Evolutionary conservation across 176 grass and related monocot genomes (phyloP), one percentile per base, ranked within the genome.

Genomic region (Phyllostachys edulis): DNA sequence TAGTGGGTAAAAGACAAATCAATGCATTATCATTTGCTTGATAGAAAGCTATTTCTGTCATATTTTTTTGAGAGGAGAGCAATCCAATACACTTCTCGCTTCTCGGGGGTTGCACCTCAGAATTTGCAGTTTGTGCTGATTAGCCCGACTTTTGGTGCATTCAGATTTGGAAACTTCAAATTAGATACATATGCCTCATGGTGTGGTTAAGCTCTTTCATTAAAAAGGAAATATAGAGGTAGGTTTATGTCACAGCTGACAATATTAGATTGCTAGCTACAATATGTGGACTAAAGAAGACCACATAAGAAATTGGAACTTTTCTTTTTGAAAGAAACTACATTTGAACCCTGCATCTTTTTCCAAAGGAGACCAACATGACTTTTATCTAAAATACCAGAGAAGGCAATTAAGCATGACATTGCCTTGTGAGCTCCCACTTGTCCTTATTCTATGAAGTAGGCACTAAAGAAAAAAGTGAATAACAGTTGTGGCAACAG

Each of bases 361-460:
- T 57, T 37, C 37, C 36, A 67, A 67, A 80, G 65, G 39, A 47
- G 67, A 51, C 49, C 69, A 75, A 52, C 49, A 75, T 55, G 50
- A 7, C 15, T 20, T 80, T 75, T 47, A 29, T 85, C 61, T 69
- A 74, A 80, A 74, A 74, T 89, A 61, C 42, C 41, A 26, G 9
- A 9, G 39, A 84, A 85, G 14, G 17, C 82, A 67, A 67, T 57
- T 56, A 26, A 47, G 11, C 60, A 80, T 79, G 75, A 9, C 23
- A 61, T 41, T 47, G 59, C 76, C 68, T 84, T 75, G 50, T 47
- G 59, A 84, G 59, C 67, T 20, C 47, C 67, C 47, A 73, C 49
- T 49, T 79, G 12, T 39, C 15, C 46, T 45, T 45, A 12, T 47
- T 47, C 45, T 47, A 47, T 47, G 45, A 47, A 14, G 12, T 47